Conservation (phyloP, 129 eudicot species). For the Glebionis coronaria region DNA sequence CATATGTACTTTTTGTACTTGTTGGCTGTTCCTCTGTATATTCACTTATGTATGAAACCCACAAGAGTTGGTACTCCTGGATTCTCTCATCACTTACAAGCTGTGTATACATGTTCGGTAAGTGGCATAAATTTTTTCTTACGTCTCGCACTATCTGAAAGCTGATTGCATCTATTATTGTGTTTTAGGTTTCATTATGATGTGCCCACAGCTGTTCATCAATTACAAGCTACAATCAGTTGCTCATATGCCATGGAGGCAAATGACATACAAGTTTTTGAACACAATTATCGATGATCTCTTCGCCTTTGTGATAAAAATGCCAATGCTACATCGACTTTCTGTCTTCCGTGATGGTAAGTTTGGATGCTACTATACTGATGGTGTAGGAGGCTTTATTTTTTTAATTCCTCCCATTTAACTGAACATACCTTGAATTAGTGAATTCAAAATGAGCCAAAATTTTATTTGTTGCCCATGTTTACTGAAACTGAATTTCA, state of each 20-base stretch:
- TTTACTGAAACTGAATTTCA: neutral
- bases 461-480: neutral
- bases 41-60: slow-evolving; percentile 96
- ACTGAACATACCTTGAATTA: neutral
- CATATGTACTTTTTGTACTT: slow-evolving; percentile 80
- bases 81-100: slow-evolving; percentile 92
- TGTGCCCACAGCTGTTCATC: slow-evolving; percentile 98
- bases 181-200: slow-evolving; percentile 87
- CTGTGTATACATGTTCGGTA: slow-evolving; percentile 99
- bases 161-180: neutral
- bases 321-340: slow-evolving; percentile 90
- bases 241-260: slow-evolving; percentile 99
- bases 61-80: slow-evolving; percentile 99
- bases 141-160: too few relatives aligned
- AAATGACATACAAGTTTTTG: slow-evolving; percentile 95
- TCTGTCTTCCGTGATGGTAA: slow-evolving; percentile 99
- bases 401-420: too few relatives aligned
- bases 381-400: neutral
- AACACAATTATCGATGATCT: slow-evolving; percentile 96
- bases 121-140: slow-evolving; percentile 26
- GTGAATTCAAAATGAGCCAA: neutral
- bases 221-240: slow-evolving; percentile 92
- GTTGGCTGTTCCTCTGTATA: slow-evolving; percentile 77
- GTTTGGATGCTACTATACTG: slow-evolving; percentile 24
- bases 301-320: slow-evolving; percentile 94